Conservation (phyloP, 2,329 filamentous ascomycete genomes). For the Ophiostoma perfectum region DNA sequence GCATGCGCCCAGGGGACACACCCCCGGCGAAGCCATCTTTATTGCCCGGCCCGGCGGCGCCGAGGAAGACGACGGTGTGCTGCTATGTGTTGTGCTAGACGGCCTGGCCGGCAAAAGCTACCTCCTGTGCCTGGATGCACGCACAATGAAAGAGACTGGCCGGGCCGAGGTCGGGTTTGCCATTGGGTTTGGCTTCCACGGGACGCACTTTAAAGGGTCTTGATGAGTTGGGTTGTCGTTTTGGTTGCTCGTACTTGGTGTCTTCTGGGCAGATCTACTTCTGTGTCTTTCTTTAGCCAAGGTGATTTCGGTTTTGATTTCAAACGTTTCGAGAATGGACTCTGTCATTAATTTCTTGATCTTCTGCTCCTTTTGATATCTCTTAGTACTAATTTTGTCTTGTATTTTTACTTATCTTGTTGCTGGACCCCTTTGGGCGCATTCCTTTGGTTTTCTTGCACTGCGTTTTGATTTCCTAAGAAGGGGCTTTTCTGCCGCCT, state of each 20-base stretch:
- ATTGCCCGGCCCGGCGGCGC: constrained; percentile 46
- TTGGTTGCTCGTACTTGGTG: neutral
- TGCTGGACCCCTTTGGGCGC: too few species aligned
- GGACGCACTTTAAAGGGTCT: constrained; percentile 38
- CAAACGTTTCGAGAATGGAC: too few species aligned
- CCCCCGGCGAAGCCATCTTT: constrained; percentile 66
- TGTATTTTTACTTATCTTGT: too few species aligned
- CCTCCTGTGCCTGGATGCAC: constrained; percentile 59
- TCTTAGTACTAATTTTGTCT: too few species aligned
- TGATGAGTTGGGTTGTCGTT: neutral
- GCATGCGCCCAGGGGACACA: constrained; percentile 50
- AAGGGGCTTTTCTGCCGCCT: too few species aligned
- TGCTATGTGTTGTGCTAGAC: constrained; percentile 61
- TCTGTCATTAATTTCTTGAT: too few species aligned
- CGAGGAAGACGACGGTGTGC: constrained; percentile 57
- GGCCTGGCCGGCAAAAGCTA: constrained; percentile 56
- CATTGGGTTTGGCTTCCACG: constrained; percentile 62
- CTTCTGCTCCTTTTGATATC: too few species aligned
- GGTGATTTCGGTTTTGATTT: too few species aligned
- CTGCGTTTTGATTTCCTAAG: too few species aligned
- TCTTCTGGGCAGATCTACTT: neutral
- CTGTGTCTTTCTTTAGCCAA: neutral
- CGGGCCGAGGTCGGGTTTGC: constrained; percentile 57
- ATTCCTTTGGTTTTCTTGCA: too few species aligned
- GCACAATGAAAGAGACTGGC: constrained; percentile 57